Percentiles rank a stretch among this genome's conserved stretches.
phyloP scores from a whole-genome alignment of 2,329 filamentous ascomycete genomes.

The Sporothrix mexicana region DNA sequence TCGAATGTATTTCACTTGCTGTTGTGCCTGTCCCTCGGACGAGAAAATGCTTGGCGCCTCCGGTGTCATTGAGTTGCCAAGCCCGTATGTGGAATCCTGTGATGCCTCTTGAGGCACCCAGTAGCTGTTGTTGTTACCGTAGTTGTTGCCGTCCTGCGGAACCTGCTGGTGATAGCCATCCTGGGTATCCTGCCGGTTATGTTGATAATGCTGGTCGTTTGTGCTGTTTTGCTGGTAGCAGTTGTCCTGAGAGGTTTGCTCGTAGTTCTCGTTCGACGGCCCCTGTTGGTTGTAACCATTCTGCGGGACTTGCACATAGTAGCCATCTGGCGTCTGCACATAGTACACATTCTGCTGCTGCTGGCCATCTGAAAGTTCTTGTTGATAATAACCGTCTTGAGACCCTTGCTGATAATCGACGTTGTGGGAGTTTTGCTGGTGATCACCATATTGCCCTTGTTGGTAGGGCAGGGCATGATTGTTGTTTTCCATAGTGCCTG shows the following conservation, averaged over 20 bases:
- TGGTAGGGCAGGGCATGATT: background rate
- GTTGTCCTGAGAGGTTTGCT: no score
- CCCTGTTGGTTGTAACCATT: no score
- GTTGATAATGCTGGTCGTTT: background rate
- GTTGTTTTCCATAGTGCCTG: background rate
- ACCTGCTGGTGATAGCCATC: background rate
- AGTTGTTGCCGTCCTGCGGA: background rate
- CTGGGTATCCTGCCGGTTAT: background rate
- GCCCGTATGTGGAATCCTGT: background rate
- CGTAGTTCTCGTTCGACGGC: no score
- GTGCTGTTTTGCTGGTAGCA: background rate
- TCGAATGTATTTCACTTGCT: no score
- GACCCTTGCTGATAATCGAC: no score
- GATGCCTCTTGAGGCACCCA: no score
- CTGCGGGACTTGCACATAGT: no score
- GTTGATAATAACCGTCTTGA: no score
- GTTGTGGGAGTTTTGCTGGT: no score
- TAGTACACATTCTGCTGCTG: no score
- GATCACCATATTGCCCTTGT: no score
- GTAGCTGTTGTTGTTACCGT: background rate
- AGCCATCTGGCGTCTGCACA: no score
- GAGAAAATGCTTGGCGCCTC: slow-evolving; percentile 25
- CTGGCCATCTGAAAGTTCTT: background rate
- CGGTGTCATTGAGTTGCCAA: slow-evolving; percentile 7
- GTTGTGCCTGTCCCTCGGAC: background rate